Base-by-base conservation (phyloP, 1,139 yeast genomes). In the Saccharomyces hybrid region DNA sequence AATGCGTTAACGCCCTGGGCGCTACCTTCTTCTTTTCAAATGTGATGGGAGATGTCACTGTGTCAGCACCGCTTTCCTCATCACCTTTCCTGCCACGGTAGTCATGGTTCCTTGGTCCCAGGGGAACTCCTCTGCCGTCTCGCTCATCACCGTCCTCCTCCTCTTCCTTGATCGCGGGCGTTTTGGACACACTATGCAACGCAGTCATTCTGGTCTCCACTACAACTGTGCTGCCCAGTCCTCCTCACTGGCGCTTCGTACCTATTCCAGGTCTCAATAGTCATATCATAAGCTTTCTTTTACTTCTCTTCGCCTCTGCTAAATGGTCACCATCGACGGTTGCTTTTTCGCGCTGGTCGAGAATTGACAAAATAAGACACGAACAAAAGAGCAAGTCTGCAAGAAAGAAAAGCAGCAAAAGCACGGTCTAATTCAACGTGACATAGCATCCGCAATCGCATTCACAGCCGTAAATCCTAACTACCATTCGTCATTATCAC, bases 11-110 rank as follows among this genome's bases (percentile, higher is more conserved):
- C 41, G 77, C 73, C 55, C 79, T 75, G 19, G 77, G 76, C 19
- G 80, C 74, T 47, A 79, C 77, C 58, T 79, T 78, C 55, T 62
- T 64, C 68, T 82, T 82, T 61, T 78, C 79, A 70, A 82, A 82
- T 28, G 74, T 70, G 8, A 66, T 59, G n/a, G 67, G 60, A n/a
- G 62, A 59, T n/a, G 55, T 14, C 34, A 14, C 42, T 7, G 25
- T 29, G 11, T 48, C 44, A n/a, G 41, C 50, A 26, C 49, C 50
- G 4, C 46, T 51, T 25, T 31, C 52, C 8, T n/a, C 38, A 16
- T 19, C 28, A n/a, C 31, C 48, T 25, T 26, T n/a, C 26, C 11
- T 38, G 23, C 26, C 26, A 19, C 26, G 44, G 25, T 38, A 38
- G 44, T 38, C 44, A 38, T 38, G 25, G 44, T 38, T 38, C 44